Evolutionary conservation across 2,329 filamentous ascomycete genomes (phyloP).

Genomic region (Didymella segeticola): DNA sequence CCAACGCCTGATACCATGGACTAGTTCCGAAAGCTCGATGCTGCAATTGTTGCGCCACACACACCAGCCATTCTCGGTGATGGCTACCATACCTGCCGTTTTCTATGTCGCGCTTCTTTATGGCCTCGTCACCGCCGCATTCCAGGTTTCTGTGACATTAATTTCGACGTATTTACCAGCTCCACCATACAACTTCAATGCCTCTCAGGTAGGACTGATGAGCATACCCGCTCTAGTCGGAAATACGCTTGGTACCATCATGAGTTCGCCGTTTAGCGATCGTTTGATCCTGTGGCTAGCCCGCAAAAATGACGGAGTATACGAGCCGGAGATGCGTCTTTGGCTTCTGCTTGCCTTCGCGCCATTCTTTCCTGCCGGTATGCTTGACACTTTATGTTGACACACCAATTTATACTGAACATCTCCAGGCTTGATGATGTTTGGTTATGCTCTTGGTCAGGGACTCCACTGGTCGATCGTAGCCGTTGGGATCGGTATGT

Average conservation of each 20-base stretch:
- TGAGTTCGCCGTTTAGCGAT: conserved; percentile 42
- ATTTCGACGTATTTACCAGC: conserved; percentile 8
- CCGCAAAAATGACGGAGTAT: conserved; percentile 56
- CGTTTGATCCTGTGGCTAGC: conserved; percentile 50
- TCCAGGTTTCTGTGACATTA: conserved; percentile 10
- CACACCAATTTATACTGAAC: not conserved
- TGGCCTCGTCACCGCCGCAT: conserved; percentile 10
- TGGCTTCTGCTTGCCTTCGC: conserved; percentile 25
- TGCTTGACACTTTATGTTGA: not conserved
- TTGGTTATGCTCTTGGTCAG: conserved; percentile 14
- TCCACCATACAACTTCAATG: conserved; percentile 51
- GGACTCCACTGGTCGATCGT: conserved; percentile 17
- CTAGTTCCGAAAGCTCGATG: conserved; percentile 5
- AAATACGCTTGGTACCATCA: conserved; percentile 41
- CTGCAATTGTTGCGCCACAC: conserved; percentile 2
- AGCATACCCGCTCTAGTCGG: conserved; percentile 48
- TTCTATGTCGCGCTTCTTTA: conserved; percentile 15
- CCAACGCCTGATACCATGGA: conserved; percentile 5
- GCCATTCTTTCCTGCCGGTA: conserved; percentile 18
- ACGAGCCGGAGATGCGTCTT: conserved; percentile 60
- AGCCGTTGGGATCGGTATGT: conserved; percentile 17
- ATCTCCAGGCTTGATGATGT: conserved; percentile 4
- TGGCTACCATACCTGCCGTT: conserved; percentile 11
- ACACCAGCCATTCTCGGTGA: conserved; percentile 11
- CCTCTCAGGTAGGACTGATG: conserved; percentile 50